Conservation (phyloP, 345 rosid genomes). For the Corchorus olitorius region DNA sequence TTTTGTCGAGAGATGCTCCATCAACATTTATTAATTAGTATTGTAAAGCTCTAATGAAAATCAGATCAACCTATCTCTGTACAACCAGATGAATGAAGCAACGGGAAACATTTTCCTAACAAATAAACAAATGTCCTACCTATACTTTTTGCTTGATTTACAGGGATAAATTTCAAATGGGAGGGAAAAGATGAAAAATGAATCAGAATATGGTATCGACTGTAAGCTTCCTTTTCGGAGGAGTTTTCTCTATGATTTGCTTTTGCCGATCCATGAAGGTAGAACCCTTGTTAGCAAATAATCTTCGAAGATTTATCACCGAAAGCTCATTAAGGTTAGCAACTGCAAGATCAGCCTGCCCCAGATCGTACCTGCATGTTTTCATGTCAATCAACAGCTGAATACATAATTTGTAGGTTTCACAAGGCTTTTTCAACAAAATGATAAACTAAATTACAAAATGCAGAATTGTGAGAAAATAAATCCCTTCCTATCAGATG, state of each 20-base stretch:
- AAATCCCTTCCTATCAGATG: constrained; percentile 4
- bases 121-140: background rate
- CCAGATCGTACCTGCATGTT: constrained; percentile 79
- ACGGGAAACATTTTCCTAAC: background rate
- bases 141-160: constrained; percentile 12
- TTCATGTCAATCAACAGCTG: background rate
- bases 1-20: background rate
- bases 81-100: background rate
- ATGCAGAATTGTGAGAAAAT: background rate
- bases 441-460: background rate
- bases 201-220: constrained; percentile 82
- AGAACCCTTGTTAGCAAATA: constrained; percentile 87
- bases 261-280: constrained; percentile 88
- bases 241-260: constrained; percentile 72
- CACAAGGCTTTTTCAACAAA: background rate
- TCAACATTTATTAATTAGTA: background rate
- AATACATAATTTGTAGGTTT: background rate
- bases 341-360: constrained; percentile 91
- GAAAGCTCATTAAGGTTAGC: constrained; percentile 82
- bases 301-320: constrained; percentile 85
- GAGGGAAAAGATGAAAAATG: background rate
- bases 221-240: constrained; percentile 79
- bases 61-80: background rate
- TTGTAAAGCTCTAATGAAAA: constrained; percentile 1
- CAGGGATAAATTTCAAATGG: background rate